phyloP scores from a whole-genome alignment of 495 filamentous ascomycete genomes.

The Penicillium goetzii region DNA sequence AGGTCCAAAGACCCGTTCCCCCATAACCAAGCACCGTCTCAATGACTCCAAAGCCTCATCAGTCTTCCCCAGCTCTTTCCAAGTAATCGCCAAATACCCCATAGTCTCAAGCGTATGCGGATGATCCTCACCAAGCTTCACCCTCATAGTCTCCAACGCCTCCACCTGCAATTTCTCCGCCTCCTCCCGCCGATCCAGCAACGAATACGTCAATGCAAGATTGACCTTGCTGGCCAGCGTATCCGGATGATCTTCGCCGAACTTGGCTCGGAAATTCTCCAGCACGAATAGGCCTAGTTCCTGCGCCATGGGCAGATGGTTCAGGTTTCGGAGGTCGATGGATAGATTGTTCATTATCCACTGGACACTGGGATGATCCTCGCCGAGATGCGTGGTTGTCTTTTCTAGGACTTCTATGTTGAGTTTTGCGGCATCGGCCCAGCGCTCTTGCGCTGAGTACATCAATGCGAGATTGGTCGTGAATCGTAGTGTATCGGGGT shows the following conservation, averaged over 20 bases:
- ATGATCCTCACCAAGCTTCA: not conserved
- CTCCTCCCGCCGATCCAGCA: not conserved
- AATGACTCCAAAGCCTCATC: conserved; percentile 10
- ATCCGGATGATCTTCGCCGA: conserved; percentile 20
- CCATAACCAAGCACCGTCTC: conserved; percentile 5
- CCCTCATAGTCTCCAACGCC: not conserved
- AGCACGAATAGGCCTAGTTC: conserved; percentile 6
- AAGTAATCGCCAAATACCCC: not conserved
- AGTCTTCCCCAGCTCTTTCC: conserved; percentile 8
- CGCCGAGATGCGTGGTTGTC: conserved; percentile 28
- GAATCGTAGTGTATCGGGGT: conserved; percentile 39
- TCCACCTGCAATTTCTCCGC: not conserved
- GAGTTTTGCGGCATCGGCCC: conserved; percentile 31
- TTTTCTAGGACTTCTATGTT: conserved; percentile 23
- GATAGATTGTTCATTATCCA: conserved; percentile 18
- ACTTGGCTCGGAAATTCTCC: conserved; percentile 9
- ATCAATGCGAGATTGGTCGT: conserved; percentile 28
- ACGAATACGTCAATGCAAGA: conserved; percentile 7
- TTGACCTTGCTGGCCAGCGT: conserved; percentile 18
- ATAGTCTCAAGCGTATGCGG: not conserved
- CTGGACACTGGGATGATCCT: conserved; percentile 35
- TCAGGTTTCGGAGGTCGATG: conserved; percentile 6
- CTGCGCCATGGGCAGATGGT: conserved; percentile 8
- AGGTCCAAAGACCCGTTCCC: conserved; percentile 8
- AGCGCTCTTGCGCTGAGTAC: conserved; percentile 33